Evolutionary conservation across 352 stramenopile genomes (phyloP), one percentile per base, ranked within the genome.

Genomic region (Globisporangium echinulatum): DNA sequence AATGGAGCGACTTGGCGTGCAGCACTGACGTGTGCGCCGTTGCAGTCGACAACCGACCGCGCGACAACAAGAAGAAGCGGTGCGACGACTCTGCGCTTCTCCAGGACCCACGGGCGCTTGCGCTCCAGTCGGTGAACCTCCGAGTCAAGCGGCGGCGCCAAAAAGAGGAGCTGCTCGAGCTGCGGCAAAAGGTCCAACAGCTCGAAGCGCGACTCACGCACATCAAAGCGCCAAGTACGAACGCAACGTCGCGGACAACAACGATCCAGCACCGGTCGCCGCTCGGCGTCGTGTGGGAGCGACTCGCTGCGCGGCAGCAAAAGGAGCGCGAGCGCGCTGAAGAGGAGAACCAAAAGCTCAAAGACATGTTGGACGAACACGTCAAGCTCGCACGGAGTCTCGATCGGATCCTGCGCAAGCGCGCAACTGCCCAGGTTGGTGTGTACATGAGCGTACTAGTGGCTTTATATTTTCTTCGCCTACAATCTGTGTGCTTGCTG

Each of bases 301-400:
- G 52, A 2, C 43, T 64, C 11, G 58, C 58, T 42, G 58, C 58
- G 14, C 51, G 58, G 19, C 58, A 64, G 13, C 43, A 54, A 33
- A 64, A 59, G 11, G 58, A 64, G 43, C 50, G 58, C 50, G 43
- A 64, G 37, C 58, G 58, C 5, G 58, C 39, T 0, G 58, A 64
- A 38, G 43, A 59, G 14, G 51, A 64, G 19, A 64, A 64, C 46
- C 52, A 64, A n/a, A 47, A 53, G 8, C 46, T 64, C 11, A 64
- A 64, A 49, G 44, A 59, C 9, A 64, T 58, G 58, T 43, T 64
- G 4, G 58, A 58, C 46, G 58, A 64, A 14, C 58, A 64, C 52
- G 58, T 64, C n/a, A 58, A 64, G n/a, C 58, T 64, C 51, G 58
- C 58, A 25, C 50, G 52, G 33, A 64, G 51, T 11, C 43, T 64